Percentiles rank a stretch among this genome's conserved stretches.
These are phyloP conservation scores for Amanita jacksonii DNA, from an alignment of 768 basidiomycete genomes.

Conservation along the genomic window DNA sequence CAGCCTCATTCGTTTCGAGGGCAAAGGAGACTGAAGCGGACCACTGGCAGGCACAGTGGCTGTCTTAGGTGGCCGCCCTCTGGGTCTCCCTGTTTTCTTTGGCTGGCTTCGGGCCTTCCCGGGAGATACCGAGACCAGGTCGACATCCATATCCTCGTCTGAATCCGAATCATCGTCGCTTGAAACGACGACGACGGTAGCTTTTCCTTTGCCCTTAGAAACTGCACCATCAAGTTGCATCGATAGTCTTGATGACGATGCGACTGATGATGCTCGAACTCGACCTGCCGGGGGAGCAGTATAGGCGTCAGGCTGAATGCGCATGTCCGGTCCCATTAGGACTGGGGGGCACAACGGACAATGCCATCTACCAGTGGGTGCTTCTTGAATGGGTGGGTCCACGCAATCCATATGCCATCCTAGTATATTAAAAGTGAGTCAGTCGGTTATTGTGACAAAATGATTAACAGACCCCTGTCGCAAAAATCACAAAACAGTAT, in stretches of 20 bases:
- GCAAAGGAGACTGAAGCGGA: slow-evolving; percentile 22
- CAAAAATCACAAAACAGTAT: slow-evolving; percentile 92
- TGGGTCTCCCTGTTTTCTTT: slow-evolving; percentile 18
- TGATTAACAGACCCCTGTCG: slow-evolving; percentile 61
- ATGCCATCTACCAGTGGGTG: slow-evolving; percentile 72
- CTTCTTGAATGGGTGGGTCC: slow-evolving; percentile 54
- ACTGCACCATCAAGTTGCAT: slow-evolving; percentile 11
- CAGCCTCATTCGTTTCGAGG: slow-evolving; percentile 37
- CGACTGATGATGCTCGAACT: slow-evolving; percentile 29
- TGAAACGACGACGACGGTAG: slow-evolving; percentile 19
- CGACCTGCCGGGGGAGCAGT: slow-evolving; percentile 8
- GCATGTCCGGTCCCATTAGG: slow-evolving; percentile 12
- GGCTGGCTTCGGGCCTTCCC: slow-evolving; percentile 13
- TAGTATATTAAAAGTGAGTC: slow-evolving; percentile 17
- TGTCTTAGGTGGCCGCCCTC: slow-evolving; percentile 14
- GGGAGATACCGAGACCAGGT: slow-evolving; percentile 15
- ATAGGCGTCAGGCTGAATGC: slow-evolving; percentile 3
- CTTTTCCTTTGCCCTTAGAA: slow-evolving; percentile 20
- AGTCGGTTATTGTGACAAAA: neutral
- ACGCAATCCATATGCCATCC: slow-evolving; percentile 86
- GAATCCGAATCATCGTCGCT: slow-evolving; percentile 19
- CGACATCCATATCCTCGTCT: slow-evolving; percentile 23
- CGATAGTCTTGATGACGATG: slow-evolving; percentile 28
- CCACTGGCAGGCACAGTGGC: slow-evolving; percentile 6
- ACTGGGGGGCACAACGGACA: slow-evolving; percentile 53